Base-by-base conservation (phyloP, 202 grass and related monocot species). In the Miscanthus sacchariflorus region DNA sequence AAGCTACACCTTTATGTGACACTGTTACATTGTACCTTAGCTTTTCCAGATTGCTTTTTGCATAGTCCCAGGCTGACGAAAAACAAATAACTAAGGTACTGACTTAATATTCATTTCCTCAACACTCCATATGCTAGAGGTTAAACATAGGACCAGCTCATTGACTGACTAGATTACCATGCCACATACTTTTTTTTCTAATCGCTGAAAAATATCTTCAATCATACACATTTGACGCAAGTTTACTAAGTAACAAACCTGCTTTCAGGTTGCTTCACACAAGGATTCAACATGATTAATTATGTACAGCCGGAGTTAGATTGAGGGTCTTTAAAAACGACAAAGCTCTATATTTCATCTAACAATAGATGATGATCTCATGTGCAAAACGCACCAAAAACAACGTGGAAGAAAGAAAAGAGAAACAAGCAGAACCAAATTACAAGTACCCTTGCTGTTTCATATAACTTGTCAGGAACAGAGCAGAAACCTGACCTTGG, bases 341-440 rank as follows among this genome's bases (percentile, higher is more conserved):
- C 21, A 84, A 88, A 88, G 35, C 67, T 77, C 73, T 91, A 91
- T 78, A 78, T 89, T 72, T 85, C 77, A 68, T 88, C 72, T 83
- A 82, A 69, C 21, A 83, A 79, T 79, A 58, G 72, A 82, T 74
- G 72, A 79, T 63, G 78, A 82, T 68, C 43, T 86, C 83, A 86
- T 83, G 72, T 86, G 78, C 79, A 79, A 73, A 65, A 88, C 67
- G 66, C 65, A 82, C 82, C 21, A 67, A 85, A 42, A 43, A 44
- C 7, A 28, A 15, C 30, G 5, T 35, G 36, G 12, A 12, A 2
- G 75, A 85, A 68, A 7, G 56, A 10, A 58, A 65, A 65, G 4
- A 70, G 80, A 79, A 42, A 42, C 68, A 78, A 88, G 52, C 46
- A 69, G 78, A 90, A 86, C 58, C 15, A 86, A 90, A 85, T 63